Conservation (phyloP, 495 filamentous ascomycete genomes). For the Aspergillus avenaceus region DNA sequence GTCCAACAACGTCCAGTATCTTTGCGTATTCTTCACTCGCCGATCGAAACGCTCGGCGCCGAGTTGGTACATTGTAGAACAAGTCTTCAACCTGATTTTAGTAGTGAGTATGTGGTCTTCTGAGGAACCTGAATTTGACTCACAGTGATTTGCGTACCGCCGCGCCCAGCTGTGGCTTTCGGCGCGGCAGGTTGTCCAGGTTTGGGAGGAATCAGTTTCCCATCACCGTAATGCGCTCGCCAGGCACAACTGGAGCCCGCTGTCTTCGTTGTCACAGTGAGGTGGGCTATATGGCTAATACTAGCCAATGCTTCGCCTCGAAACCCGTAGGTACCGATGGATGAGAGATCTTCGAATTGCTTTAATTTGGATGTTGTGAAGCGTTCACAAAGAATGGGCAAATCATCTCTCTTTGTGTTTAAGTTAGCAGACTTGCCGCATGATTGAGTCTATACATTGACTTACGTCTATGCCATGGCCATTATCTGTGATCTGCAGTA, state of each 20-base stretch:
- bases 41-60: constrained; percentile 86
- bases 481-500: constrained; percentile 97
- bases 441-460: not conserved
- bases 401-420: constrained; percentile 68
- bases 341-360: constrained; percentile 87
- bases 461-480: constrained; percentile 91
- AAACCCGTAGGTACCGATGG: constrained; percentile 94
- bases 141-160: constrained; percentile 93
- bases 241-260: constrained; percentile 86
- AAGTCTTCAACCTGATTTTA: constrained; percentile 75
- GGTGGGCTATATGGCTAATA: constrained; percentile 97
- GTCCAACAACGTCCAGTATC: constrained; percentile 90
- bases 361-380: constrained; percentile 98
- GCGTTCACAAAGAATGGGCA: constrained; percentile 90
- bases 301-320: constrained; percentile 95
- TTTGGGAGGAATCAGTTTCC: constrained; percentile 79
- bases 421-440: constrained; percentile 8
- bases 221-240: constrained; percentile 81
- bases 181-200: constrained; percentile 89
- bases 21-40: constrained; percentile 95
- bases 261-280: constrained; percentile 92
- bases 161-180: constrained; percentile 83
- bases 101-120: constrained; percentile 5
- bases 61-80: constrained; percentile 92
- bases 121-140: constrained; percentile 8